Evolutionary conservation across 352 stramenopile genomes (phyloP).

Genomic region (Phytophthora constricta): DNA sequence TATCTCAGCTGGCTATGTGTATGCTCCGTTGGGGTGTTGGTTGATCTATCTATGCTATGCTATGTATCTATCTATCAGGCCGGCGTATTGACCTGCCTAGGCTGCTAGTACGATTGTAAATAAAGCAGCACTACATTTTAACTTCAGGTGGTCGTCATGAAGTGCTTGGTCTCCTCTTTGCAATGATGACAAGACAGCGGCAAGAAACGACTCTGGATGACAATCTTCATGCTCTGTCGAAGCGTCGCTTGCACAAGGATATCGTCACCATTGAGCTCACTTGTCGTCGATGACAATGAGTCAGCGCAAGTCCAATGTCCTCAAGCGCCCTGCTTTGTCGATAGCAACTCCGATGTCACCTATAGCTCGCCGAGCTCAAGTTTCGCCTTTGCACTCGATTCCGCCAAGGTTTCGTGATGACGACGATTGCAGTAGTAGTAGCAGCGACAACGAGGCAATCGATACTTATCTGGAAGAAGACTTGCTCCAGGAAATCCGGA

Average conservation of each 20-base stretch:
- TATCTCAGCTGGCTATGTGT: neutral
- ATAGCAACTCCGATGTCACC: constrained; percentile 7
- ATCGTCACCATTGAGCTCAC: neutral
- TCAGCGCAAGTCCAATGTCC: neutral
- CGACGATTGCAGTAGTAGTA: neutral
- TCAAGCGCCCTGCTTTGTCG: constrained; percentile 9
- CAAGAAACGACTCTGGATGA: too few relatives aligned
- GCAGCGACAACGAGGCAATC: constrained; percentile 5
- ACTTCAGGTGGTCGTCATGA: neutral
- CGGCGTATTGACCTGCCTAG: constrained; percentile 35
- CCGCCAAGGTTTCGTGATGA: constrained; percentile 14
- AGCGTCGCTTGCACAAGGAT: constrained; percentile 11
- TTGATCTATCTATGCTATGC: constrained; percentile 43
- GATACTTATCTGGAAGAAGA: constrained; percentile 31
- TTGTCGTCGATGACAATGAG: neutral
- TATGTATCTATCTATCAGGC: constrained; percentile 51
- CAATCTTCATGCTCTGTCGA: neutral
- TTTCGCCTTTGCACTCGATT: constrained; percentile 12
- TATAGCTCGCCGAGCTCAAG: neutral
- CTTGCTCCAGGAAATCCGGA: constrained; percentile 26
- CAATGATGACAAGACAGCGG: neutral
- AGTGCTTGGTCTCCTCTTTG: neutral
- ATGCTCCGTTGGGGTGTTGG: constrained; percentile 14
- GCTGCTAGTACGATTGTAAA: constrained; percentile 47
- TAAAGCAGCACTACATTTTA: constrained; percentile 30